These are phyloP conservation scores for Phytopythium cucurbitacearum DNA, from an alignment of 352 stramenopile species.

Conservation along the genomic window DNA sequence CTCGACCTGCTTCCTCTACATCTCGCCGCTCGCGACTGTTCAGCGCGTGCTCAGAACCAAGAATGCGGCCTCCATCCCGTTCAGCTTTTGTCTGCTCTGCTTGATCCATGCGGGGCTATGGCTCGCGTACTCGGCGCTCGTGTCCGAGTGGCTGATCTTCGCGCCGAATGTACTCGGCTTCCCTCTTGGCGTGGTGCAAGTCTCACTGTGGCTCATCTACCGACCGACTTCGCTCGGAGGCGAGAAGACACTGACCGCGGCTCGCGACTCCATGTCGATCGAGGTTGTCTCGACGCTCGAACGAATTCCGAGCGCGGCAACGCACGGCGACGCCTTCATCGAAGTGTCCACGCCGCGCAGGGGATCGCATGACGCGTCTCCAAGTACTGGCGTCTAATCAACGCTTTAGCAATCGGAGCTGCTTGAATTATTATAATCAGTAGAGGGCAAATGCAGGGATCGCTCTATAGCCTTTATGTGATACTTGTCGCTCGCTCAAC, in stretches of 20 bases:
- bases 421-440: no score
- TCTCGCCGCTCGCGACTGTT: conserved; percentile 8
- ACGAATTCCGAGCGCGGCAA: not conserved
- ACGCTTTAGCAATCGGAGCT: no score
- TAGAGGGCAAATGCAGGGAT: no score
- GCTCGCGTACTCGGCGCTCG: conserved; percentile 6
- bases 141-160: conserved; percentile 5
- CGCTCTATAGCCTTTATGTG: no score
- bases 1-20: conserved; percentile 13
- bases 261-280: not conserved
- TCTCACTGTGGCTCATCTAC: conserved; percentile 1
- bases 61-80: conserved; percentile 8
- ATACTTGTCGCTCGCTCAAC: no score
- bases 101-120: conserved; percentile 4
- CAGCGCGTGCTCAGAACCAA: conserved; percentile 2
- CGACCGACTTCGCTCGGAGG: not conserved
- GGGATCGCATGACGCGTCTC: no score
- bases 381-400: no score
- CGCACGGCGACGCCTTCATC: not conserved
- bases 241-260: no score
- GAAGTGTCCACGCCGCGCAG: not conserved
- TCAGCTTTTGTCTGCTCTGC: conserved; percentile 6
- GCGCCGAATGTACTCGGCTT: not conserved
- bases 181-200: not conserved
- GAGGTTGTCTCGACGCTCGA: not conserved